Evolutionary conservation across 768 basidiomycete species (phyloP), one percentile per base, ranked within the genome.

Genomic region (Pleurotus giganteus): DNA sequence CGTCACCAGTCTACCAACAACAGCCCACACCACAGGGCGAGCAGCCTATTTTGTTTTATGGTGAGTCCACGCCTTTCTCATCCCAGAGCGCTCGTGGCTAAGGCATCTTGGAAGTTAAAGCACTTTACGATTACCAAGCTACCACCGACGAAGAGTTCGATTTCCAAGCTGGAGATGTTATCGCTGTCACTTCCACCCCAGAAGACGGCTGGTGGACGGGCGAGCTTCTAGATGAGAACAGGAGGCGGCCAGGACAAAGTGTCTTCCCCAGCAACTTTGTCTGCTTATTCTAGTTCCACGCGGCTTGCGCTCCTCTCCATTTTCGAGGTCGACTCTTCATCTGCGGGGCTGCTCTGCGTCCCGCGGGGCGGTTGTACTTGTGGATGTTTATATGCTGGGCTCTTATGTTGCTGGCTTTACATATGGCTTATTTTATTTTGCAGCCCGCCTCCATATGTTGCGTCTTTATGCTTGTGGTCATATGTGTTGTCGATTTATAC

Each of bases 181-280:
- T 98, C 60, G 95, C 94, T 5, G 95, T 98, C 8, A 95, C 91
- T 0, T 80, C 85, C 19, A 96, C 94, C 4, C 94, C 94, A 4
- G 94, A 94, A 62, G 95, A 97, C 63, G 96, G 96, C 1, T 98
- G 96, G 96, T 98, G 95, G 96, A 89, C 85, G 54, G 96, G 96
- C 21, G 87, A 89, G 61, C 69, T 93, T 56, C 71, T 92, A n/a
- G 88, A 91, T 58, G 89, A 91, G 61, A 75, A 77, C 27, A 72
- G 91, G 60, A 75, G 90, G 59, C 80, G 86, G 59, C 75, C 77
- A 13, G 90, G 90, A 28, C 75, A 85, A 54, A 83, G 89, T 64
- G 82, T 91, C 50, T 93, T 94, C 80, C 91, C 90, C 53, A 92
- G 90, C 70, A 93, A 93, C 66, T 93, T 91, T 71, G 90, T 92